A percentile compares a stretch with the other conserved stretches of the same genome.
These are phyloP conservation scores for Xerocomus amazonicus DNA, from an alignment of 1,284 basidiomycete species.

Conservation along the genomic window DNA sequence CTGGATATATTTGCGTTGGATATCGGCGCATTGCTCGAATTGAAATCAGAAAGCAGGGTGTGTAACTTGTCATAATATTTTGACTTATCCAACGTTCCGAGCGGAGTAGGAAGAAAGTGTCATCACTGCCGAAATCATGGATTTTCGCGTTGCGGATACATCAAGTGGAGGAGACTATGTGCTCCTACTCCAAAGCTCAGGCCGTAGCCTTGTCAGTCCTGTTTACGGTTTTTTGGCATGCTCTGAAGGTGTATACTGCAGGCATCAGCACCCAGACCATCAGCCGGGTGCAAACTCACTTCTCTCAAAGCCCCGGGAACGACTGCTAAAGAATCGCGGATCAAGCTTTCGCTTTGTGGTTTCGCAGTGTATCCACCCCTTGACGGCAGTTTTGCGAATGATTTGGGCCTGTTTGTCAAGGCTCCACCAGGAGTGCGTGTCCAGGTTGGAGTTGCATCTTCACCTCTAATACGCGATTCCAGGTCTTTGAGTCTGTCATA, in stretches of 20 bases:
- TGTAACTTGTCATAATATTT: slow-evolving; percentile 12
- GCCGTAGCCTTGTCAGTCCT: slow-evolving; percentile 49
- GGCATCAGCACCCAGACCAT: slow-evolving; percentile 45
- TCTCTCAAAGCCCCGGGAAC: slow-evolving; percentile 65
- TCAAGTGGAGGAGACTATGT: slow-evolving; percentile 35
- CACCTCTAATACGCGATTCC: neutral
- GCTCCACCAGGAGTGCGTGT: slow-evolving; percentile 81
- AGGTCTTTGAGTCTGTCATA: slow-evolving; percentile 91
- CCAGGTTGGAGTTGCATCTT: neutral
- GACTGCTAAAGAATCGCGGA: slow-evolving; percentile 73
- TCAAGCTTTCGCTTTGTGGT: slow-evolving; percentile 64
- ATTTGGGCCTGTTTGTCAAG: slow-evolving; percentile 69
- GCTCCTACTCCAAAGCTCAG: slow-evolving; percentile 49
- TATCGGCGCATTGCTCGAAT: slow-evolving; percentile 60
- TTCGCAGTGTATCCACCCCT: slow-evolving; percentile 65
- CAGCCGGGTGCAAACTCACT: slow-evolving; percentile 66
- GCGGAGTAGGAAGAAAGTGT: slow-evolving; percentile 65
- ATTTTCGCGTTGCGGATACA: slow-evolving; percentile 53
- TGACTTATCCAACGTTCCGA: slow-evolving; percentile 7
- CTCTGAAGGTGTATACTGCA: slow-evolving; percentile 22
- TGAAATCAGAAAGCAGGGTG: slow-evolving; percentile 70
- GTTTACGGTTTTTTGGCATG: neutral
- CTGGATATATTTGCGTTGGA: slow-evolving; percentile 63
- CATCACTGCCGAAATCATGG: slow-evolving; percentile 59
- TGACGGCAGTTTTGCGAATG: slow-evolving; percentile 62